phyloP scores from a whole-genome alignment of 345 rosid species.

The Noccaea caerulescens region DNA sequence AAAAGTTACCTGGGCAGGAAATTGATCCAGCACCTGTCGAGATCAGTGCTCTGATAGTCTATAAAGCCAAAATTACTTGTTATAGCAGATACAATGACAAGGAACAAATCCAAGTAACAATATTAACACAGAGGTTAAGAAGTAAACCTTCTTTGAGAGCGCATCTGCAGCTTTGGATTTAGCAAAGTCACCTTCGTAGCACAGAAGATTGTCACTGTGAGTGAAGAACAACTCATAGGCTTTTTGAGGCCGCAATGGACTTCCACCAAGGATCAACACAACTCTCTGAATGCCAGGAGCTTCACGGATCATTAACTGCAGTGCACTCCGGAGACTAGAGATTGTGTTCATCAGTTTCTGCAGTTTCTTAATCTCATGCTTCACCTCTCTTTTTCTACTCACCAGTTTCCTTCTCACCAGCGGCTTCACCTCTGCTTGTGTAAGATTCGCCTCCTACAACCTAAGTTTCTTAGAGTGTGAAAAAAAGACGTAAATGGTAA shows the following conservation, averaged over 20 bases:
- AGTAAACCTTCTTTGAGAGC: constrained; percentile 76
- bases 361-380: constrained; percentile 60
- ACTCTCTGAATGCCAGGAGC: constrained; percentile 53
- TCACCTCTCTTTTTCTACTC: constrained; percentile 72
- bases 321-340: constrained; percentile 55
- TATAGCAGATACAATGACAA: neutral
- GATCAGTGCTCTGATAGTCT: constrained; percentile 81
- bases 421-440: constrained; percentile 53
- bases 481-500: constrained; percentile 2
- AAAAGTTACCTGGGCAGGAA: constrained; percentile 68
- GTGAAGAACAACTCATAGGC: constrained; percentile 66
- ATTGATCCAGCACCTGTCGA: constrained; percentile 79
- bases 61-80: constrained; percentile 22
- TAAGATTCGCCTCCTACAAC: constrained; percentile 56
- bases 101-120: constrained; percentile 6
- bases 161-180: constrained; percentile 67
- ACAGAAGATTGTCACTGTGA: constrained; percentile 40
- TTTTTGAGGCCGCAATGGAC: constrained; percentile 73
- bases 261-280: constrained; percentile 70
- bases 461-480: constrained; percentile 44
- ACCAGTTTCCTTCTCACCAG: constrained; percentile 53
- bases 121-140: neutral
- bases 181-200: constrained; percentile 52
- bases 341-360: constrained; percentile 70
- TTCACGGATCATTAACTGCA: constrained; percentile 56